These are phyloP conservation scores for Panicum hallii DNA, from an alignment of 202 grass and related monocot species.

Conservation along the genomic window DNA sequence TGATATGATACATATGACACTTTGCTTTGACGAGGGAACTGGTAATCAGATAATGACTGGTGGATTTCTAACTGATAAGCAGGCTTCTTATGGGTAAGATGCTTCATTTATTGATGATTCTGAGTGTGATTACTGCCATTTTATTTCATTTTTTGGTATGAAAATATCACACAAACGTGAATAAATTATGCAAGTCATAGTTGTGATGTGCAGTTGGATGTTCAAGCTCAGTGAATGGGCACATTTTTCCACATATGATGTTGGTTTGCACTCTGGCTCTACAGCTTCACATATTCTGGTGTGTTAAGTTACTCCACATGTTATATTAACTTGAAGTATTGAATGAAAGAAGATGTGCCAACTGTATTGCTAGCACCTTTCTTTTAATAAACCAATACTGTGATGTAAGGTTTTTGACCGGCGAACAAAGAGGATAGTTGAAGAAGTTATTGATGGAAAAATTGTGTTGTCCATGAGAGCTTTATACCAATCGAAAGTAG, in stretches of 20 bases:
- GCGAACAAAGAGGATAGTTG: slow-evolving; percentile 85
- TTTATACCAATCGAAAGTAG: slow-evolving; percentile 96
- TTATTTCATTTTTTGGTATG: background rate
- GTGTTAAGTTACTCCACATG: slow-evolving; percentile 30
- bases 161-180: slow-evolving; percentile 32
- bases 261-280: slow-evolving; percentile 92
- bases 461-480: slow-evolving; percentile 95
- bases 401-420: slow-evolving; percentile 84
- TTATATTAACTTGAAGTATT: slow-evolving; percentile 23
- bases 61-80: slow-evolving; percentile 94
- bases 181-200: slow-evolving; percentile 40
- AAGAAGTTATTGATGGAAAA: slow-evolving; percentile 95
- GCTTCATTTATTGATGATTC: slow-evolving; percentile 33
- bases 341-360: background rate
- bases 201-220: slow-evolving; percentile 76
- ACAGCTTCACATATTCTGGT: slow-evolving; percentile 95
- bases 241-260: slow-evolving; percentile 85
- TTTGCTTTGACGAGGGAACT: slow-evolving; percentile 99
- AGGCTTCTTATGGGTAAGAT: slow-evolving; percentile 92
- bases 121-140: background rate
- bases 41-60: slow-evolving; percentile 98
- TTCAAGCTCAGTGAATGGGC: slow-evolving; percentile 98
- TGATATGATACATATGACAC: slow-evolving; percentile 97
- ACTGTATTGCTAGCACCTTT: slow-evolving; percentile 1
- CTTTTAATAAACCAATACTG: slow-evolving; percentile 20